Evolutionary conservation across 768 basidiomycete species (phyloP).

Genomic region (Antrodiella citrinella): DNA sequence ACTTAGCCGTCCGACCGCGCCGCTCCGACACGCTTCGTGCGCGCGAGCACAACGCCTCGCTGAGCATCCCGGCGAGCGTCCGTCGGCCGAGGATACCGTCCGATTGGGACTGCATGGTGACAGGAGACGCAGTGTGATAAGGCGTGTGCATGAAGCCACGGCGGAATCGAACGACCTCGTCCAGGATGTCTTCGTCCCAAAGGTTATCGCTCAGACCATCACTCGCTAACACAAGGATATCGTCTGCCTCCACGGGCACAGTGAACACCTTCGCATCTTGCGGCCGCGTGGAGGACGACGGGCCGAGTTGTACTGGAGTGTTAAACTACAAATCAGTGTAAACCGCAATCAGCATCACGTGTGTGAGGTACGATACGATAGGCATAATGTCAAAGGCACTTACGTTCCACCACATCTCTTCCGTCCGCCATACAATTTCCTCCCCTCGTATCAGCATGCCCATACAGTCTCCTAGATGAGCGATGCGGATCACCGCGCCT

Average conservation of each 20-base stretch:
- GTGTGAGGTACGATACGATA: background rate
- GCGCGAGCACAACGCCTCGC: conserved; percentile 74
- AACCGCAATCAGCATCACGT: conserved; percentile 20
- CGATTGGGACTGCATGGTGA: background rate
- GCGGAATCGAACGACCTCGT: conserved; percentile 64
- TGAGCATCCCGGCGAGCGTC: conserved; percentile 61
- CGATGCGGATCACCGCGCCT: conserved; percentile 68
- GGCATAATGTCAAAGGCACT: conserved; percentile 19
- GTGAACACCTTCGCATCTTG: conserved; percentile 61
- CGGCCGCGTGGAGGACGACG: conserved; percentile 53
- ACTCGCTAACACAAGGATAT: conserved; percentile 73
- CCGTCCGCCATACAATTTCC: conserved; percentile 74
- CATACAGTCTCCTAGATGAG: conserved; percentile 85
- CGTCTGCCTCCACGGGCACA: conserved; percentile 60
- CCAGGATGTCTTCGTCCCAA: conserved; percentile 83
- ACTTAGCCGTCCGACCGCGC: conserved; percentile 2
- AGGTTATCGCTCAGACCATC: conserved; percentile 84
- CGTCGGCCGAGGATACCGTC: conserved; percentile 33
- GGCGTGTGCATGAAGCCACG: conserved; percentile 22
- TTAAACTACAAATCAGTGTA: conserved; percentile 35
- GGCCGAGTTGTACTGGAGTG: conserved; percentile 58
- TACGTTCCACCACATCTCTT: conserved; percentile 90
- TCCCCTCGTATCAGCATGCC: conserved; percentile 77
- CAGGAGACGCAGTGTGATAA: background rate
- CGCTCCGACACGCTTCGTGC: conserved; percentile 61